phyloP scores from a whole-genome alignment of 2,329 filamentous ascomycete species.

The Amauroascus verrucosus region DNA sequence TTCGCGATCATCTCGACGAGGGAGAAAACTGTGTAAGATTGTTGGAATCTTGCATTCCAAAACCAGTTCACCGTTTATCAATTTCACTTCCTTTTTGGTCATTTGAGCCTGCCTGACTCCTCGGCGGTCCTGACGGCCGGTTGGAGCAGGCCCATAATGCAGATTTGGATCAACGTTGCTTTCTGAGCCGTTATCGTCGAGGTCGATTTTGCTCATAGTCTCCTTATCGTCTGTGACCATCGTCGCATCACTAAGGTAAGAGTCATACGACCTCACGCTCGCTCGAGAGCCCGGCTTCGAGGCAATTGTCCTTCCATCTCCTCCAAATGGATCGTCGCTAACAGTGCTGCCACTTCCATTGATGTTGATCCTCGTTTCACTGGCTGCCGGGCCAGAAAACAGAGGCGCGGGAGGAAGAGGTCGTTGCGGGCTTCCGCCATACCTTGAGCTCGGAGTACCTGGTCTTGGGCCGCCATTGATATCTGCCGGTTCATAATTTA shows the following conservation, averaged over 20 bases:
- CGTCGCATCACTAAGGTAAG: conserved; percentile 52
- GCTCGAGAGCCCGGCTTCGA: conserved; percentile 49
- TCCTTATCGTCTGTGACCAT: conserved; percentile 45
- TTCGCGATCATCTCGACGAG: conserved; percentile 81
- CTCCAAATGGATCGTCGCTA: conserved; percentile 65
- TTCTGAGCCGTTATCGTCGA: conserved; percentile 37
- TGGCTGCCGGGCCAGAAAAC: conserved; percentile 49
- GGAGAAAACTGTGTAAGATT: conserved; percentile 93
- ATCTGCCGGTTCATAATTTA: conserved; percentile 75
- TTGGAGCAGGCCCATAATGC: conserved; percentile 78
- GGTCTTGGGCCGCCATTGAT: conserved; percentile 83
- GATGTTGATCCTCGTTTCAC: conserved; percentile 40
- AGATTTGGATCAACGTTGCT: conserved; percentile 50
- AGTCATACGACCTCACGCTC: conserved; percentile 52
- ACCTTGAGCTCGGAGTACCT: conserved; percentile 79
- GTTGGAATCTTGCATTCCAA: conserved; percentile 98
- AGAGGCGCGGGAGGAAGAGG: conserved; percentile 82
- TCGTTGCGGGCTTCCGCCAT: conserved; percentile 75
- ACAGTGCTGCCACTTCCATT: conserved; percentile 50
- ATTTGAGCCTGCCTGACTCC: conserved; percentile 81
- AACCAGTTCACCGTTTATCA: conserved; percentile 96
- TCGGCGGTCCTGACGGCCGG: conserved; percentile 74
- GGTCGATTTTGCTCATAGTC: conserved; percentile 32
- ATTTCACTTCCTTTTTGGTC: conserved; percentile 82
- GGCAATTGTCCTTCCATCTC: conserved; percentile 27